phyloP scores from a whole-genome alignment of 2,329 filamentous ascomycete species.

The Diaporthe sp. region DNA sequence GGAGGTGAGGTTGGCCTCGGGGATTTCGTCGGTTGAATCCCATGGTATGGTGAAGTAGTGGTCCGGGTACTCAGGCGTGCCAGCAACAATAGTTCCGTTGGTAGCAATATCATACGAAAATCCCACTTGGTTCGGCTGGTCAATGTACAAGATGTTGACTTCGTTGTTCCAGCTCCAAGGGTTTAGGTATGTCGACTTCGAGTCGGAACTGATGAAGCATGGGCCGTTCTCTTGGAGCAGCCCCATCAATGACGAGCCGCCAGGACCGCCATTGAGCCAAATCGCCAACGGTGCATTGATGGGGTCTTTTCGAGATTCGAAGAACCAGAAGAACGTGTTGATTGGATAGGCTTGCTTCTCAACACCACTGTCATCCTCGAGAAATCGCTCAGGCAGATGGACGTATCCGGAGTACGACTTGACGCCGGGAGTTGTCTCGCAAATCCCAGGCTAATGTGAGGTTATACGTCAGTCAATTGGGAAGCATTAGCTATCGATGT shows the following conservation, averaged over 20 bases:
- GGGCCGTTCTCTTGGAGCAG: conserved; percentile 62
- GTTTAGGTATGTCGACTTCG: conserved; percentile 60
- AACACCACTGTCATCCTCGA: conserved; percentile 17
- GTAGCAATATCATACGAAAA: conserved; percentile 36
- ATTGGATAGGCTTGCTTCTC: conserved; percentile 33
- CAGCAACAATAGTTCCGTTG: conserved; percentile 12
- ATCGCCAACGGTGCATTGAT: conserved; percentile 55
- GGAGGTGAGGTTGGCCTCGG: conserved; percentile 49
- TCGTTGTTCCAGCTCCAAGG: conserved; percentile 70
- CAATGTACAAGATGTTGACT: conserved; percentile 67
- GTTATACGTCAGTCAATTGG: conserved; percentile 7
- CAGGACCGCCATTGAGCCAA: conserved; percentile 71
- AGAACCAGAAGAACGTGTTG: conserved; percentile 35
- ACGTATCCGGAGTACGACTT: conserved; percentile 33
- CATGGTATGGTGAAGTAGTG: conserved; percentile 35
- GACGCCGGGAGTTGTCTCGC: conserved; percentile 30
- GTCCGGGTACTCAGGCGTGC: background rate
- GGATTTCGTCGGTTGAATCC: conserved; percentile 49
- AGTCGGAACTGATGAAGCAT: conserved; percentile 62
- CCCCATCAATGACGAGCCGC: conserved; percentile 64
- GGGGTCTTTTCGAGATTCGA: conserved; percentile 29
- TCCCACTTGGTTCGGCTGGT: conserved; percentile 55
- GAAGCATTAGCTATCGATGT: background rate
- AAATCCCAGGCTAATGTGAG: conserved; percentile 17
- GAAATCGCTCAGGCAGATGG: conserved; percentile 20